A percentile compares a stretch with the other conserved stretches of the same genome.
phyloP scores from a whole-genome alignment of 1,139 yeast species.

The Blastobotrys illinoisensis region DNA sequence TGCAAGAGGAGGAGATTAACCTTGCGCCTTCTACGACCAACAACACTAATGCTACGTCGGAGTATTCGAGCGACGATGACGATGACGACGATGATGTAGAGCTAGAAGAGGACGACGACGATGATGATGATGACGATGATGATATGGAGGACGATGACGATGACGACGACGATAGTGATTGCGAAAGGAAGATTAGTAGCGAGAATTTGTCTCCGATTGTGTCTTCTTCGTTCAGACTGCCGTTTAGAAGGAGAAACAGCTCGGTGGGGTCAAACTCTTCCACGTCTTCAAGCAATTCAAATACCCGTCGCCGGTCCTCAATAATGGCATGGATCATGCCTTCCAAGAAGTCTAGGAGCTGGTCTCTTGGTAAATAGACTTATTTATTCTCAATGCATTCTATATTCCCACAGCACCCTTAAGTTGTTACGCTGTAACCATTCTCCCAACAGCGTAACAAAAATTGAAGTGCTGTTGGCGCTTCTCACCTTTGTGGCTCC shows the following conservation, averaged over 20 bases:
- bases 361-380: neutral
- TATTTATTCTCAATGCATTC: neutral
- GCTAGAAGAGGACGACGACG: slow-evolving; percentile 2
- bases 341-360: neutral
- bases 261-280: slow-evolving; percentile 6
- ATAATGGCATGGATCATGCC: neutral
- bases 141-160: neutral
- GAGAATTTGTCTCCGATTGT: neutral
- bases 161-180: neutral
- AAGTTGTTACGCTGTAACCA: too few relatives aligned
- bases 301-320: neutral
- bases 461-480: too few relatives aligned
- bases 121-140: slow-evolving; percentile 1
- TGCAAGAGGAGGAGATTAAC: neutral
- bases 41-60: neutral
- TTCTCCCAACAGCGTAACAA: too few relatives aligned
- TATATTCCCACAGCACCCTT: too few relatives aligned
- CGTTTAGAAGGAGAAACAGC: neutral
- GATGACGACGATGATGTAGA: slow-evolving; percentile 3
- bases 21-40: neutral
- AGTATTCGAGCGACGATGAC: neutral
- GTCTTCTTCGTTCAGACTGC: neutral
- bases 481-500: too few relatives aligned
- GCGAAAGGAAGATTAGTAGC: neutral
- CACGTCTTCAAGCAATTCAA: neutral